These are phyloP conservation scores for Pholiota microspora DNA, from an alignment of 768 basidiomycete genomes.

Conservation along the genomic window DNA sequence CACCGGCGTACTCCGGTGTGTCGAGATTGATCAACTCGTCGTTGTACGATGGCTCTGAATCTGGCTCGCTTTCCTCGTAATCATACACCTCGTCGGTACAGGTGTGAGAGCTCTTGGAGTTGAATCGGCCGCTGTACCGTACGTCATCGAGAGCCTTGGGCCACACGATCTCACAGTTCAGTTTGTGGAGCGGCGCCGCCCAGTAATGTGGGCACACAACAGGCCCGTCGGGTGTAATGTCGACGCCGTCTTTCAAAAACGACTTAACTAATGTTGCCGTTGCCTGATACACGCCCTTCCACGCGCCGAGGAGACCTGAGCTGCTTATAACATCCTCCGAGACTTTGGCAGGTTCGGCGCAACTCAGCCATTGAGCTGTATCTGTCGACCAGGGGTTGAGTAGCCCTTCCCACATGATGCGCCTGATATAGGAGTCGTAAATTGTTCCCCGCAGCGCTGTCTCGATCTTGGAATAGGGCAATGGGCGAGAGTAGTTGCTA, in stretches of 20 bases:
- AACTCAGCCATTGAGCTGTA: slow-evolving; percentile 62
- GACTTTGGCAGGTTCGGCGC: slow-evolving; percentile 39
- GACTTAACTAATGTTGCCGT: slow-evolving; percentile 4
- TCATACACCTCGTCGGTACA: slow-evolving; percentile 12
- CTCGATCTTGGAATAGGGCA: slow-evolving; percentile 70
- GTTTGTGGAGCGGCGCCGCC: slow-evolving; percentile 66
- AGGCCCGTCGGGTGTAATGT: slow-evolving; percentile 26
- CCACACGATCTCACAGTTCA: slow-evolving; percentile 86
- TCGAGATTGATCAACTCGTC: slow-evolving; percentile 55
- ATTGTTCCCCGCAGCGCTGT: slow-evolving; percentile 69
- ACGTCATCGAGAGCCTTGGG: slow-evolving; percentile 63
- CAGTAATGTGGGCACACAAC: slow-evolving; percentile 76
- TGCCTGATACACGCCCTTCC: slow-evolving; percentile 13
- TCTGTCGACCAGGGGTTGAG: slow-evolving; percentile 65
- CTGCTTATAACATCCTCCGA: not conserved
- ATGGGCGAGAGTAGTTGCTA: slow-evolving; percentile 71
- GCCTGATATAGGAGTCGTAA: slow-evolving; percentile 86
- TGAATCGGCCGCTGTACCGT: slow-evolving; percentile 31
- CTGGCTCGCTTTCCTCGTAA: slow-evolving; percentile 8
- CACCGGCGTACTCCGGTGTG: slow-evolving; percentile 75
- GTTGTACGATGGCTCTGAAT: not conserved
- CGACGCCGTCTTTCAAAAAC: slow-evolving; percentile 17
- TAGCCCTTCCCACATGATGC: slow-evolving; percentile 83
- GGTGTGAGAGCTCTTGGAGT: slow-evolving; percentile 10
- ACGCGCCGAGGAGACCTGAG: slow-evolving; percentile 13